These are phyloP conservation scores for Tulasnella sp. DNA, from an alignment of 768 basidiomycete genomes.

Conservation along the genomic window DNA sequence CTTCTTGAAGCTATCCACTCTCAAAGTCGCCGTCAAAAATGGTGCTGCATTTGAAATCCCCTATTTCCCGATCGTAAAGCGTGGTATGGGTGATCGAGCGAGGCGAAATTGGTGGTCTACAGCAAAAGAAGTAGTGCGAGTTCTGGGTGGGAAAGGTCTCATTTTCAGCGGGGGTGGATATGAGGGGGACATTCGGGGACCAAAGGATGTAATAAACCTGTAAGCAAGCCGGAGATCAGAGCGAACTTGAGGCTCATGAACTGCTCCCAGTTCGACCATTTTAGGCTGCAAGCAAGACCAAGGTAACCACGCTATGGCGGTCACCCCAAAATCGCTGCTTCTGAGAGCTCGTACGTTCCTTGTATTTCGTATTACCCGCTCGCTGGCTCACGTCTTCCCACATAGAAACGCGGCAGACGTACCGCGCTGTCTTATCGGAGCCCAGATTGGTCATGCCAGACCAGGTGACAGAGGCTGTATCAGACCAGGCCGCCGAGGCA, in stretches of 20 bases:
- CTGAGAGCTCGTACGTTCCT: conserved; percentile 64
- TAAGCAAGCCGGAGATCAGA: conserved; percentile 40
- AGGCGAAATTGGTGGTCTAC: conserved; percentile 85
- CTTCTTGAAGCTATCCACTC: conserved; percentile 76
- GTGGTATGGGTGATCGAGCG: conserved; percentile 58
- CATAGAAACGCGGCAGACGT: conserved; percentile 75
- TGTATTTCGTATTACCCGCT: neutral
- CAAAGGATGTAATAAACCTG: conserved; percentile 74
- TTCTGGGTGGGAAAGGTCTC: conserved; percentile 75
- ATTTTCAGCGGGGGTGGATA: conserved; percentile 66
- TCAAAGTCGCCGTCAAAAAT: conserved; percentile 75
- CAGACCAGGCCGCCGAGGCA: neutral
- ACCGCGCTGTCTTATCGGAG: conserved; percentile 73
- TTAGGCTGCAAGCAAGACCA: conserved; percentile 66
- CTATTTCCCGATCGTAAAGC: conserved; percentile 62
- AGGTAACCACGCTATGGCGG: conserved; percentile 60
- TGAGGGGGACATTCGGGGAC: conserved; percentile 63
- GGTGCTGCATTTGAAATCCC: conserved; percentile 79
- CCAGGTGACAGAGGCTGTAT: neutral
- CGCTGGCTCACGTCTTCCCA: neutral
- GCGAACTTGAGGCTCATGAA: neutral
- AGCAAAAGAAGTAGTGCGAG: conserved; percentile 69
- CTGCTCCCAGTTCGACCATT: conserved; percentile 52
- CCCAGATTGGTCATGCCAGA: conserved; percentile 51
- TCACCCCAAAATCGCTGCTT: conserved; percentile 60